Percentiles rank a stretch among this genome's conserved stretches.
These are phyloP conservation scores for Solanum corneliomulleri DNA, from an alignment of 257 asterid genomes.

Conservation along the genomic window DNA sequence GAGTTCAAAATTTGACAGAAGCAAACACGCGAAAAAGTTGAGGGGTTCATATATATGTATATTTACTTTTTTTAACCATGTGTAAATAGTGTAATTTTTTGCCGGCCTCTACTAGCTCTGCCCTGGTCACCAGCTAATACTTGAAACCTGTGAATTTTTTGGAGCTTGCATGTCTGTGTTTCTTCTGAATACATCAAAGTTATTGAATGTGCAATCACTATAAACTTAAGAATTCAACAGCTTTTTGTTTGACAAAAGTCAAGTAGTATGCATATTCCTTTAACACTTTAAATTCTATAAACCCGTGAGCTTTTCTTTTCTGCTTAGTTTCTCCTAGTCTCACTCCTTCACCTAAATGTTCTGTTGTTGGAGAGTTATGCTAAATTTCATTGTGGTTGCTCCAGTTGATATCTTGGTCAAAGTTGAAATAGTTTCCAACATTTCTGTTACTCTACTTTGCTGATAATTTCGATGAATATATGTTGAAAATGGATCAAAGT, in stretches of 20 bases:
- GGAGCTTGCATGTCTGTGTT: neutral
- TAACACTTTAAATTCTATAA: neutral
- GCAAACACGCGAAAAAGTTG: too few relatives aligned
- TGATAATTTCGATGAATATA: neutral
- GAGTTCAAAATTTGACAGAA: neutral
- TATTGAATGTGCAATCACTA: neutral
- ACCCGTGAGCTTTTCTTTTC: neutral
- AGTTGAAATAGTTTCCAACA: neutral
- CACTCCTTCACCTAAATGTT: neutral
- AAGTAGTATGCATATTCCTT: neutral
- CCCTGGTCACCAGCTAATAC: neutral
- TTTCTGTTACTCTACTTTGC: neutral
- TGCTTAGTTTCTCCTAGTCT: neutral
- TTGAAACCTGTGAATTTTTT: neutral
- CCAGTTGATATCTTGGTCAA: neutral
- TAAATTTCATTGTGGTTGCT: neutral
- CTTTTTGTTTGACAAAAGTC: neutral
- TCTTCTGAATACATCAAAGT: neutral
- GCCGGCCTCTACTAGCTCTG: too few relatives aligned
- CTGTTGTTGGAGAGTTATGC: neutral
- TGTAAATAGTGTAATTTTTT: neutral
- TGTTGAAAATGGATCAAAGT: neutral
- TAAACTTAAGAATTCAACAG: neutral
- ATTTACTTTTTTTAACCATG: neutral
- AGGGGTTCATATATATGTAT: neutral